phyloP scores from a whole-genome alignment of 2,329 filamentous ascomycete genomes.

The Colletotrichum sp. region DNA sequence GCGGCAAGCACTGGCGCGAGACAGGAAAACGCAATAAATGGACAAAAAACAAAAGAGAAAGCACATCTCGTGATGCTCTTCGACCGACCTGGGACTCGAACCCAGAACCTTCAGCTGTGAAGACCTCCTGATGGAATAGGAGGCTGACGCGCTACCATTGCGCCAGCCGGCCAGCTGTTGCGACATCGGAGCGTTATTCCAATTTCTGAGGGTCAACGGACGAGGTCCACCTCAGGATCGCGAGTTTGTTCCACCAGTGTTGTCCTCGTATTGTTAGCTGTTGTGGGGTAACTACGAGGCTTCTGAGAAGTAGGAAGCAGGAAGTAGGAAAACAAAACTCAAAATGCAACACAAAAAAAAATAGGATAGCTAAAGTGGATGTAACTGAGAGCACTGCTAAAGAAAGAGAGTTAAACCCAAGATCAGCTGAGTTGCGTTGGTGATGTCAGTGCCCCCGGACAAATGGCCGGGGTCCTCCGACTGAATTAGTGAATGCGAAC shows the following conservation, averaged over 20 bases:
- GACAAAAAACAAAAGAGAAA: not conserved
- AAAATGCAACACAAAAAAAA: not conserved
- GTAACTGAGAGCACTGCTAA: not conserved
- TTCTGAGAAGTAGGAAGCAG: not conserved
- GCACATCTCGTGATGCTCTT: too few relatives aligned
- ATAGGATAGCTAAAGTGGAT: not conserved
- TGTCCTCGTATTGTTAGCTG: not conserved
- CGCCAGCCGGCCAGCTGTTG: slow-evolving; percentile 10
- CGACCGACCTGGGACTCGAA: slow-evolving; percentile 21
- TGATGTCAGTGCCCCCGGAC: not conserved
- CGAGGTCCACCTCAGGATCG: not conserved
- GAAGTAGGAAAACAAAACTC: not conserved
- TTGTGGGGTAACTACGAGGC: not conserved
- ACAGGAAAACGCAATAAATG: not conserved
- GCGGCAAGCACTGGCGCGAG: fast-evolving
- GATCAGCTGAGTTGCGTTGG: not conserved
- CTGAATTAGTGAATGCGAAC: not conserved
- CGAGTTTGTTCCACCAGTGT: not conserved
- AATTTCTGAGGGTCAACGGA: not conserved
- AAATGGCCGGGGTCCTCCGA: not conserved
- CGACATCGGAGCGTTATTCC: not conserved
- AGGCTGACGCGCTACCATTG: slow-evolving; percentile 22
- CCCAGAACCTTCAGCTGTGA: slow-evolving; percentile 19
- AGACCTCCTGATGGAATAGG: not conserved
- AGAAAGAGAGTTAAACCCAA: not conserved